Evolutionary conservation across 345 rosid genomes (phyloP), one percentile per base, ranked within the genome.

Genomic region (rapeseed (Brassica napus)): DNA sequence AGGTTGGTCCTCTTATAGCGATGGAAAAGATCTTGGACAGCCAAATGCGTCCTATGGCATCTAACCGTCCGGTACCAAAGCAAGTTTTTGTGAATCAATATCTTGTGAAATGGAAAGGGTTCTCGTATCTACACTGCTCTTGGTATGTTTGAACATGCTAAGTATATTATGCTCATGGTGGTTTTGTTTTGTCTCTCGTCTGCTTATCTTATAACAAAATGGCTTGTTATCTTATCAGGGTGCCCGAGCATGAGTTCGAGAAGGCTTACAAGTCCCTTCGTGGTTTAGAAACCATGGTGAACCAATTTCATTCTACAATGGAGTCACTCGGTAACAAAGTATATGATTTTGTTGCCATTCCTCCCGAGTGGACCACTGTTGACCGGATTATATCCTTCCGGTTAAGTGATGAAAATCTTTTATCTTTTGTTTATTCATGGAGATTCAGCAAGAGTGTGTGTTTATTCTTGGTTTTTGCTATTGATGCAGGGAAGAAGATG

Each of bases 91-190:
- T 88, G 26, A 93, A 91, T 64, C 94, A 93, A 32, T 95, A 95
- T 83, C 92, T 90, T 55, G 94, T 95, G 31, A 95, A 95, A 75
- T 95, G 99, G 98, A 93, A 95, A 72, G 90, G 91, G 4, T 83
- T 88, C 60, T 95, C 98, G n/a, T 95, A 91, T 87, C 86, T 91
- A 39, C 99, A 95, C 78, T 95, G 98, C 84, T 87, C 87, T 83
- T 93, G 99, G 98, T 95, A 54, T 74, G 30, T 58, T 77, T 72
- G 32, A 61, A 34, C 34, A 75, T 23, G 66, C 66, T 52, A 47
- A 23, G 71, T 62, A 70, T 42, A 70, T 42, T 47, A 14, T 60
- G 68, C 63, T 69, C 58, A 58, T 76, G 44, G 58, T 34, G n/a
- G 26, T 32, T 28, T 31, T 72, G 11, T 14, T 47, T 55, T 6